Conservation (phyloP, 2,329 filamentous ascomycete genomes). For the Aspergillus alliaceus region DNA sequence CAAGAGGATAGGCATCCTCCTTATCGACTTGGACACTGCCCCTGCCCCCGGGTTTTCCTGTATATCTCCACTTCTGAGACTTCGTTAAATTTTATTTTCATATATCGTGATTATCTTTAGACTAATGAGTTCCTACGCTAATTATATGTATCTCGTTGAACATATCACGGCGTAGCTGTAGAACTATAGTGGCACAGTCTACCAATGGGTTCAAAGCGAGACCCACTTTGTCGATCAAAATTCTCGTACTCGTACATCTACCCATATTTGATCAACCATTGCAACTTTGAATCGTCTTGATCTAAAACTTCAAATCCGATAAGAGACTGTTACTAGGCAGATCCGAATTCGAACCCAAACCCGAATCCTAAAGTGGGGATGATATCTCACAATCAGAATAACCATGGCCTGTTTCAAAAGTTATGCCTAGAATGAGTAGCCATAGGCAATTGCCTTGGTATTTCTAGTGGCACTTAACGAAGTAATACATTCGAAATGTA, state of each 20-base stretch:
- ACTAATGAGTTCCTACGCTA: not conserved
- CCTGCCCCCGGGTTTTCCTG: not conserved
- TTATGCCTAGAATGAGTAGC: too few relatives aligned
- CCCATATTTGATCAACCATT: too few relatives aligned
- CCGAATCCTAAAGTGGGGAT: not conserved
- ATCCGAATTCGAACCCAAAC: too few relatives aligned
- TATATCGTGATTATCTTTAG: not conserved
- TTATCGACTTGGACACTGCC: not conserved
- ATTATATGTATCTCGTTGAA: not conserved
- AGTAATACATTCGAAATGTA: too few relatives aligned
- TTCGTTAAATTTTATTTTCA: not conserved
- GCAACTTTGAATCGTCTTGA: too few relatives aligned
- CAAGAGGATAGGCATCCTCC: not conserved
- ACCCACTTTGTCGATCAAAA: not conserved
- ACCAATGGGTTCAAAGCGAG: not conserved
- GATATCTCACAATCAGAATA: not conserved
- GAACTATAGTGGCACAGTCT: too few relatives aligned
- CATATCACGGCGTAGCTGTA: not conserved
- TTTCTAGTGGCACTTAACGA: too few relatives aligned
- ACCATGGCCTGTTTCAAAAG: too few relatives aligned
- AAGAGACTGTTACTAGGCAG: too few relatives aligned
- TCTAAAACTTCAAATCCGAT: too few relatives aligned
- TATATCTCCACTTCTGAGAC: not conserved
- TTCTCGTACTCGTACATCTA: not conserved
- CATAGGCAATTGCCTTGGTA: too few relatives aligned